A percentile compares a stretch with the other conserved stretches of the same genome.
Evolutionary conservation across 305 asterid genomes (phyloP).

Genomic region (Solanum aculeatissimum): DNA sequence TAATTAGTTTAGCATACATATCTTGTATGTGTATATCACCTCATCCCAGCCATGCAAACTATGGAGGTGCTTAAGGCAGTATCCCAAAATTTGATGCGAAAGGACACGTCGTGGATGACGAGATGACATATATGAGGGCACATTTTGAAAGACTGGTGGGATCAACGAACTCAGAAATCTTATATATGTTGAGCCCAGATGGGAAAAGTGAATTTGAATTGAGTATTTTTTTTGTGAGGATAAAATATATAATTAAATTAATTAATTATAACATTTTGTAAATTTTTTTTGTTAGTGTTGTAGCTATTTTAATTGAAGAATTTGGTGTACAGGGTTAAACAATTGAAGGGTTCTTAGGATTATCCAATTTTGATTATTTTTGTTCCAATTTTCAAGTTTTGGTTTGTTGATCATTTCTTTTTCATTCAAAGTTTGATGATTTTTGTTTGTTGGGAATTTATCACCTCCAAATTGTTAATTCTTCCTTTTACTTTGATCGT

Average conservation of each 20-base stretch:
- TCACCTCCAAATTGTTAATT: not conserved
- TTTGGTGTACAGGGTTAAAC: not conserved
- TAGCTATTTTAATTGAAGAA: not conserved
- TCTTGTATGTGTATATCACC: no score
- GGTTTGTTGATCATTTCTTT: not conserved
- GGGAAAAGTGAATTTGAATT: slow-evolving; percentile 76
- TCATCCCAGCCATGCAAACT: no score
- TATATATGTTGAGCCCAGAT: slow-evolving; percentile 82
- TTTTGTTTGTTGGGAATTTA: not conserved
- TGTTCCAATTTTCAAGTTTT: not conserved
- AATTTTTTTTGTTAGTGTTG: not conserved
- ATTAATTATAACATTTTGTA: not conserved
- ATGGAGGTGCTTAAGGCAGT: slow-evolving; percentile 69
- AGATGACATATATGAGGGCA: slow-evolving; percentile 70
- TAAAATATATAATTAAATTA: slow-evolving; percentile 12
- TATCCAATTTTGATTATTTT: not conserved
- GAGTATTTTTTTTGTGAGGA: slow-evolving; percentile 80
- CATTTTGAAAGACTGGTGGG: slow-evolving; percentile 73
- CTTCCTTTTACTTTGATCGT: not conserved
- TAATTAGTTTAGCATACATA: no score
- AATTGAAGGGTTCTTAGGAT: not conserved
- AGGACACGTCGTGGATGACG: slow-evolving; percentile 40
- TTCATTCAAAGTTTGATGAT: not conserved
- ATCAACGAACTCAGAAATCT: slow-evolving; percentile 67
- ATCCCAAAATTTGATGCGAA: slow-evolving; percentile 40